Percentiles rank a stretch among this genome's conserved stretches.
Conservation (phyloP, 768 basidiomycete species). For the Mrakia gelida region DNA sequence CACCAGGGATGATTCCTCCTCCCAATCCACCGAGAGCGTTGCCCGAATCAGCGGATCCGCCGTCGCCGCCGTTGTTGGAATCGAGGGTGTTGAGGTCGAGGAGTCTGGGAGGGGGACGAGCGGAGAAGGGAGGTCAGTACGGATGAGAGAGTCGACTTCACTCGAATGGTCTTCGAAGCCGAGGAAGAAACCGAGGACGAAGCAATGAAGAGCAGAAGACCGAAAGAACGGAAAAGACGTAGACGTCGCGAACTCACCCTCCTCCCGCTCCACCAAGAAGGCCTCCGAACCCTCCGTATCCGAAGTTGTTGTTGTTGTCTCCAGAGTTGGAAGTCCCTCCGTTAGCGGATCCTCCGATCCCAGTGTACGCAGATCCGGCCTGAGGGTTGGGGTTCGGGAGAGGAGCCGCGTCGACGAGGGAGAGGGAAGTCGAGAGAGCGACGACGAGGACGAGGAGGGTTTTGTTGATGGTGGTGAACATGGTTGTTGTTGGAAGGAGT, state of each 20-base stretch:
- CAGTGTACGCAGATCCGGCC: constrained; percentile 3
- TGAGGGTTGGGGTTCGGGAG: not conserved
- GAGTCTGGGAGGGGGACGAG: constrained; percentile 31
- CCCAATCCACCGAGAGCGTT: constrained; percentile 36
- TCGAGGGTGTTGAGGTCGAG: constrained; percentile 38
- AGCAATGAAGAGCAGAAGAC: not conserved
- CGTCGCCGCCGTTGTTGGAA: constrained; percentile 38
- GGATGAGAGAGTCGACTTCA: too few relatives aligned
- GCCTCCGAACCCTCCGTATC: not conserved
- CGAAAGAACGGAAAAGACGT: not conserved
- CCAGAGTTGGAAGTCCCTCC: constrained; percentile 1
- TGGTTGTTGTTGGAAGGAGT: not conserved
- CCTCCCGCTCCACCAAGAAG: constrained; percentile 1
- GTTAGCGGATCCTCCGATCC: constrained; percentile 7
- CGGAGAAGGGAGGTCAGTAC: not conserved
- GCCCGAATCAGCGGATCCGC: constrained; percentile 38
- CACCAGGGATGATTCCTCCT: constrained; percentile 18
- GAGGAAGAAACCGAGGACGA: too few relatives aligned
- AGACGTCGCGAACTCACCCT: constrained; percentile 6
- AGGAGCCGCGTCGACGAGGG: not conserved
- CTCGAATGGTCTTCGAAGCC: too few relatives aligned
- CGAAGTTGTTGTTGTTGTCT: not conserved
- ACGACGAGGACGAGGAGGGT: constrained; percentile 8
- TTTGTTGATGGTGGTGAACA: not conserved
- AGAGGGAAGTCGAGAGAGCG: not conserved